phyloP scores from a whole-genome alignment of 2,329 filamentous ascomycete species.

The Aspergillus neotritici region DNA sequence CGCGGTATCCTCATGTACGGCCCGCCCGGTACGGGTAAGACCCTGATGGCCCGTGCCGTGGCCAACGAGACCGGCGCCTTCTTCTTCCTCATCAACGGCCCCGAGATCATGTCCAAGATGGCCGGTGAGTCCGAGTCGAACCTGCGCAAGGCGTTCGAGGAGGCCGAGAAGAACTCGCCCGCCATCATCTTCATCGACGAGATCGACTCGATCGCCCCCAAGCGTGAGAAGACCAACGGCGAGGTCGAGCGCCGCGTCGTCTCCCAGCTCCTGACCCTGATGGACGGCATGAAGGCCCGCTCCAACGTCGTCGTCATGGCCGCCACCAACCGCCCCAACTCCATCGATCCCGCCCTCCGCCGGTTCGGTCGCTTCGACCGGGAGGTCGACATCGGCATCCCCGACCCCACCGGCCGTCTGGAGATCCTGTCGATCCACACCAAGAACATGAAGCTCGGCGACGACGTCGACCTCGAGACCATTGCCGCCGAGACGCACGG shows the following conservation, averaged over 20 bases:
- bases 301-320: conserved; percentile 99
- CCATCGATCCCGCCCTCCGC: conserved; percentile 93
- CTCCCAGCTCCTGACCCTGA: conserved; percentile 90
- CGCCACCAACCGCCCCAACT: conserved; percentile 97
- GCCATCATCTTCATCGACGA: conserved; percentile 99
- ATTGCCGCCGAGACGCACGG: conserved; percentile 97
- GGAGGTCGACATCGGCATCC: conserved; percentile 97
- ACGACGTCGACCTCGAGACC: conserved; percentile 93
- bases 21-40: conserved; percentile 98
- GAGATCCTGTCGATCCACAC: conserved; percentile 99
- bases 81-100: conserved; percentile 99
- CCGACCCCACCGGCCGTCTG: conserved; percentile 94
- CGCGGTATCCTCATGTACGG: conserved; percentile 96
- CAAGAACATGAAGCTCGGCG: conserved; percentile 99
- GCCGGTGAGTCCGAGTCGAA: conserved; percentile 99
- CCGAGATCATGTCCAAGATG: conserved; percentile 99
- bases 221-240: conserved; percentile 99
- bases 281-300: conserved; percentile 99
- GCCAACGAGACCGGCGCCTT: conserved; percentile 98
- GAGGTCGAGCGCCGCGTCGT: conserved; percentile 98
- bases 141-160: conserved; percentile 96
- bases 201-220: conserved; percentile 97
- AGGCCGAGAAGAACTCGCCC: conserved; percentile 98
- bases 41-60: conserved; percentile 95
- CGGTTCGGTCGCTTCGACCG: conserved; percentile 98